Percentiles rank a stretch among this genome's conserved stretches.
Evolutionary conservation across 768 basidiomycete genomes (phyloP).

Genomic region (Lanmaoa pseudosensibilis): DNA sequence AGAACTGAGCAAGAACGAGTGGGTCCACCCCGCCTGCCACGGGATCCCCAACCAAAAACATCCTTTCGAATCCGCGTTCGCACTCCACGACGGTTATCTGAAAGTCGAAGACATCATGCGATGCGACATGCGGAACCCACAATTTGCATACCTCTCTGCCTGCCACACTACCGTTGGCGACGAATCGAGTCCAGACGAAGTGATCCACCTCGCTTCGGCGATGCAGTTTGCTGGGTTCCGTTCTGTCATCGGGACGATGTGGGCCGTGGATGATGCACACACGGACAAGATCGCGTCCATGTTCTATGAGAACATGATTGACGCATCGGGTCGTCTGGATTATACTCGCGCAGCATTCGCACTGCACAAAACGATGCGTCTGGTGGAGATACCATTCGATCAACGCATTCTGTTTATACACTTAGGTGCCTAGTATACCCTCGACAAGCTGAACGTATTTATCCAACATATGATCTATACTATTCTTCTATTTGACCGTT

Average conservation of each 20-base stretch:
- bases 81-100: neutral
- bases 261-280: neutral
- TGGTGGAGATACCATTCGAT: neutral
- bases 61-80: neutral
- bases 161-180: neutral
- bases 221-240: neutral
- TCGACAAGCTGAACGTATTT: neutral
- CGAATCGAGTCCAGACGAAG: neutral
- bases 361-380: neutral
- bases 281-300: neutral
- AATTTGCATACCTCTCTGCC: neutral
- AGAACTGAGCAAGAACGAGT: neutral
- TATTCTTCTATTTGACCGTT: too few species aligned
- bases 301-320: neutral
- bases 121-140: neutral
- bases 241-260: neutral
- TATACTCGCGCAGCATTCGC: neutral
- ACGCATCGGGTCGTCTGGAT: neutral
- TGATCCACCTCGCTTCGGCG: neutral
- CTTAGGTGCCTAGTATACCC: neutral
- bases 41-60: neutral
- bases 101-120: neutral
- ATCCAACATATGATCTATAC: neutral
- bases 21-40: neutral
- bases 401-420: neutral